These are phyloP conservation scores for Parathielavia hyrcaniae DNA, from an alignment of 495 filamentous ascomycete genomes.

Conservation along the genomic window DNA sequence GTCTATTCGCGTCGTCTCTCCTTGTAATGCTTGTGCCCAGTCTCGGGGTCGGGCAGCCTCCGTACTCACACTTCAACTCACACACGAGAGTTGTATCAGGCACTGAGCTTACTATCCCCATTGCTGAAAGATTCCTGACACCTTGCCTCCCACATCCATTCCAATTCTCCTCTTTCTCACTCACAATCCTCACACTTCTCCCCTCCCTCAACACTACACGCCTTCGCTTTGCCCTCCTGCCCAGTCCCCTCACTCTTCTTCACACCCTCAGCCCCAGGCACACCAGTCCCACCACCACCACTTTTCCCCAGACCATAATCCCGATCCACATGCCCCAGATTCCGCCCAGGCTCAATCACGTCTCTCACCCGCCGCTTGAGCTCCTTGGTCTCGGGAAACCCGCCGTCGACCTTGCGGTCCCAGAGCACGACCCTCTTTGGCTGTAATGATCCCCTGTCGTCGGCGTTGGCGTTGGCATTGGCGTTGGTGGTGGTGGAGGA, in stretches of 20 bases:
- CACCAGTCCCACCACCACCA: background rate
- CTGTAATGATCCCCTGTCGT: background rate
- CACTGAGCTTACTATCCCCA: background rate
- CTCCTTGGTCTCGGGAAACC: slow-evolving; percentile 87
- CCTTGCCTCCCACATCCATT: background rate
- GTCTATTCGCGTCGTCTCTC: no score
- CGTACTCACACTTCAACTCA: no score
- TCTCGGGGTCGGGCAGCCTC: no score
- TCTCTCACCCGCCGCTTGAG: slow-evolving; percentile 87
- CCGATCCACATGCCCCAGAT: slow-evolving; percentile 78
- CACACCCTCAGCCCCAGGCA: background rate
- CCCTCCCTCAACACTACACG: slow-evolving; percentile 9
- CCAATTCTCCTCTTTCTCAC: slow-evolving; percentile 12
- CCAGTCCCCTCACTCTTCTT: background rate
- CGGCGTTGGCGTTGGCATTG: background rate
- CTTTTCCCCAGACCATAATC: slow-evolving; percentile 22
- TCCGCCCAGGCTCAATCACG: slow-evolving; percentile 66
- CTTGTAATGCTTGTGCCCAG: no score
- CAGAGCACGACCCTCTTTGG: slow-evolving; percentile 50
- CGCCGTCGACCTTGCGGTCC: slow-evolving; percentile 83
- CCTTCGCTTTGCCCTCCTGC: slow-evolving; percentile 5
- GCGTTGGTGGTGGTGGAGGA: slow-evolving; percentile 21
- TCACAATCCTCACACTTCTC: slow-evolving; percentile 46
- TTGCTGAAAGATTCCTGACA: background rate
- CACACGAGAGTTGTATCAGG: background rate